Conservation (phyloP, 1,284 basidiomycete species). For the Ganoderma boninense region DNA sequence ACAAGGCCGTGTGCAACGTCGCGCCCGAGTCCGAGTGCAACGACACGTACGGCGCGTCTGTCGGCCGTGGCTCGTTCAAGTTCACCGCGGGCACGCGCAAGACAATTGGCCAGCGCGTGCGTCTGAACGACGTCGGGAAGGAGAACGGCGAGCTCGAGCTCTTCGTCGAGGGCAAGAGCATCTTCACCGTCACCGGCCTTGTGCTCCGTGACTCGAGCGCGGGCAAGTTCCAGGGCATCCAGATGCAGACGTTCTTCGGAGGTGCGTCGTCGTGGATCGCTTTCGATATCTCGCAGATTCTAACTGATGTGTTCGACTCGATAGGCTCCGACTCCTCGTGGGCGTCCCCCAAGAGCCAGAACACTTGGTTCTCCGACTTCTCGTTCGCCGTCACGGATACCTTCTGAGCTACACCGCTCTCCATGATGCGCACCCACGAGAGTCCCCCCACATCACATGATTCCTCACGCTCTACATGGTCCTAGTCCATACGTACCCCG, state of each 20-base stretch:
- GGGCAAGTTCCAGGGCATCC: conserved; percentile 64
- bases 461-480: conserved; percentile 17
- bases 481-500: conserved; percentile 12
- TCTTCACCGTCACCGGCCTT: conserved; percentile 60
- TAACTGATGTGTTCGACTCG: conserved; percentile 25
- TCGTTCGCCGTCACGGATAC: conserved; percentile 63
- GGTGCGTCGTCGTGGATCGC: conserved; percentile 44
- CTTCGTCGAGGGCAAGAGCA: conserved; percentile 64
- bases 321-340: conserved; percentile 55
- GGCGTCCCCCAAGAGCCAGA: conserved; percentile 64
- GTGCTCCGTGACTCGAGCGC: conserved; percentile 53
- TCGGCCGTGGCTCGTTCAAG: conserved; percentile 77
- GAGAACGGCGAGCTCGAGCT: conserved; percentile 66
- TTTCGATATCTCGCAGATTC: neutral
- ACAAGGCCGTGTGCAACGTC: conserved; percentile 60
- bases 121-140: conserved; percentile 69
- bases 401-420: conserved; percentile 45
- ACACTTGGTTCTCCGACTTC: conserved; percentile 71
- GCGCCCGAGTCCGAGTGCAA: conserved; percentile 65
- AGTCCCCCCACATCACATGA: conserved; percentile 9
- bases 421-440: conserved; percentile 11
- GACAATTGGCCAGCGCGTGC: conserved; percentile 63
- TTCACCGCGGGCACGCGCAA: conserved; percentile 73
- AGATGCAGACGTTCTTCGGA: conserved; percentile 77
- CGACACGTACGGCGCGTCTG: conserved; percentile 69